phyloP scores from a whole-genome alignment of 257 asterid species.

The Solanum raphanifolium region DNA sequence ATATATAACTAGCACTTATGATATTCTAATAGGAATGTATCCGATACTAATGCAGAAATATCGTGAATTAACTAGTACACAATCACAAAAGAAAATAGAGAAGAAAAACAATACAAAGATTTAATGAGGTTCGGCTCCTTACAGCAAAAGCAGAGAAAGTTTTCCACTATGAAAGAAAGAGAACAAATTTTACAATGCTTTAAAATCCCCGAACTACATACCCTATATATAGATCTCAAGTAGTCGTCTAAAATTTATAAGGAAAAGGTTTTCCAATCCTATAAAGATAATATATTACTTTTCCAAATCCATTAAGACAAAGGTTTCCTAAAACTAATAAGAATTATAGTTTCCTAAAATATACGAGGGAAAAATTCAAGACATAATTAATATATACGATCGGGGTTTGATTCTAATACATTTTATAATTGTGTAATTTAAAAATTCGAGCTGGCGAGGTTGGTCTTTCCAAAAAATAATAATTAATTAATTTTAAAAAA shows the following conservation, averaged over 20 bases:
- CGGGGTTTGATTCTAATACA: not conserved
- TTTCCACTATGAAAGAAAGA: not conserved
- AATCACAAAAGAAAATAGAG: not conserved
- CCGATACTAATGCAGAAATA: not conserved
- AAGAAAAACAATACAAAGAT: too few relatives aligned
- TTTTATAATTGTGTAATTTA: not conserved
- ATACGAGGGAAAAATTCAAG: not conserved
- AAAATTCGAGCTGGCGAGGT: not conserved
- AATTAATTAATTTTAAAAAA: not conserved
- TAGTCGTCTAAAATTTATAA: too few relatives aligned
- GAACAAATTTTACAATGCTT: not conserved
- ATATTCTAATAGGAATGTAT: not conserved
- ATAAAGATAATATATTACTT: not conserved
- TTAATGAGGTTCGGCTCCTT: not conserved
- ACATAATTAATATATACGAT: not conserved
- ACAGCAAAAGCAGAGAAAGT: not conserved
- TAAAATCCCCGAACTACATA: not conserved
- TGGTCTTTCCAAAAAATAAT: not conserved
- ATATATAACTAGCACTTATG: not conserved
- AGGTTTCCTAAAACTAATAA: not conserved
- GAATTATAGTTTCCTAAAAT: not conserved
- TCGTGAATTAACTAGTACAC: not conserved
- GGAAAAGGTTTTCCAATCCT: not conserved
- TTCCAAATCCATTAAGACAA: not conserved
- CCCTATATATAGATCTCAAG: not conserved